These are phyloP conservation scores for Aspergillus cejpii DNA, from an alignment of 2,329 filamentous ascomycete species.

Conservation along the genomic window DNA sequence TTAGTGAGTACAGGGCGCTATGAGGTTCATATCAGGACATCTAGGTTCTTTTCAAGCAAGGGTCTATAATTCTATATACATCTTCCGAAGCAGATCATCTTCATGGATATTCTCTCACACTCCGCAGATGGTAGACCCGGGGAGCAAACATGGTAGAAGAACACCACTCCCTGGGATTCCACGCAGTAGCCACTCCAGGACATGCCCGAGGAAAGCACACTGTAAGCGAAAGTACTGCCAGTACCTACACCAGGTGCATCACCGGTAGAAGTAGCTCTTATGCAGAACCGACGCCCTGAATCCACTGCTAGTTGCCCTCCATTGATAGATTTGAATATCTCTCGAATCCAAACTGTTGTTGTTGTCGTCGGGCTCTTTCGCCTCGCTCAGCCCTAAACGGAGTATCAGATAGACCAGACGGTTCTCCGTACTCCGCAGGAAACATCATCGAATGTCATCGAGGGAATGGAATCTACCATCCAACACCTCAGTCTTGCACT, in stretches of 20 bases:
- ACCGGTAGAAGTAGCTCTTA: conserved; percentile 73
- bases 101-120: conserved; percentile 71
- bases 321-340: too few species aligned
- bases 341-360: too few species aligned
- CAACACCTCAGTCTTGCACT: too few species aligned
- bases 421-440: too few species aligned
- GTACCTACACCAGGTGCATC: conserved; percentile 68
- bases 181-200: conserved; percentile 73
- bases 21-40: too few species aligned
- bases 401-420: neutral
- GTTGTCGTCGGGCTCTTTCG: too few species aligned
- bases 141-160: conserved; percentile 71
- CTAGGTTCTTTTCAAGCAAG: too few species aligned
- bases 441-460: too few species aligned
- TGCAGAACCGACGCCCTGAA: too few species aligned
- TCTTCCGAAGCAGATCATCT: too few species aligned
- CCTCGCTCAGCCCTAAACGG: neutral
- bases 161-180: conserved; percentile 66
- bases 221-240: conserved; percentile 66
- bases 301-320: conserved; percentile 55
- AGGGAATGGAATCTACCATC: too few species aligned
- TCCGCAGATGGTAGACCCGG: conserved; percentile 65
- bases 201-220: conserved; percentile 67
- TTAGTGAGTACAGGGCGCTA: too few species aligned
- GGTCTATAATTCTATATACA: neutral